phyloP scores from a whole-genome alignment of 148 eudicot genomes.

The Spergularia bocconei region DNA sequence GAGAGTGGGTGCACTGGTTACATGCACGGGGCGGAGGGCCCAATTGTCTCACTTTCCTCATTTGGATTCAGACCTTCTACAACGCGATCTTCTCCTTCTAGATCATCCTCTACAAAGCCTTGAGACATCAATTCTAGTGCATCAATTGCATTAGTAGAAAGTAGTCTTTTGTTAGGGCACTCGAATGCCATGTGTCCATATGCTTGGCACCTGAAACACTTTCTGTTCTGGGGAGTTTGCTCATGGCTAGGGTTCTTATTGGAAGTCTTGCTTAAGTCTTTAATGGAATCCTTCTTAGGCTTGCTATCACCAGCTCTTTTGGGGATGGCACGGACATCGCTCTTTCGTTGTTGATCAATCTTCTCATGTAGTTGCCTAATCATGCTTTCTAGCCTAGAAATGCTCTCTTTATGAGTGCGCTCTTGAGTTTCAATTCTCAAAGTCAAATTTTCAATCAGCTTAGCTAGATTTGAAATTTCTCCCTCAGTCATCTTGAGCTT shows the following conservation, averaged over 20 bases:
- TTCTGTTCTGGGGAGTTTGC: not conserved
- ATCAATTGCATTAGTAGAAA: not conserved
- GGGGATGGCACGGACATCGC: too few species aligned
- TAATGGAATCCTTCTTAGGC: too few species aligned
- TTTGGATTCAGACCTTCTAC: too few species aligned
- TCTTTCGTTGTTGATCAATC: not conserved
- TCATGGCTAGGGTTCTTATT: not conserved
- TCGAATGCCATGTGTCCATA: not conserved
- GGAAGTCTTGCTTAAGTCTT: not conserved
- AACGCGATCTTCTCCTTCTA: not conserved
- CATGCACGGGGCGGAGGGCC: too few species aligned
- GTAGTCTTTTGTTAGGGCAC: not conserved
- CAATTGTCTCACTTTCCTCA: too few species aligned
- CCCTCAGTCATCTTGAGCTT: not conserved
- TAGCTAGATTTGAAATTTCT: not conserved
- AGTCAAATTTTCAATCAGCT: not conserved
- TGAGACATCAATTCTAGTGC: slow-evolving; percentile 2
- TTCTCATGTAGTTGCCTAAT: not conserved
- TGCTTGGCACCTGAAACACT: slow-evolving; percentile 4
- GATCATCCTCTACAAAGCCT: not conserved
- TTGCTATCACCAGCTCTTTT: too few species aligned
- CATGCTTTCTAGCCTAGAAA: not conserved
- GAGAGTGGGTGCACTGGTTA: too few species aligned
- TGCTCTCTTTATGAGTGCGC: not conserved
- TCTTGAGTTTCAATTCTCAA: not conserved